These are phyloP conservation scores for Persicaria tinctoria DNA, from an alignment of 148 eudicot species.

Conservation along the genomic window DNA sequence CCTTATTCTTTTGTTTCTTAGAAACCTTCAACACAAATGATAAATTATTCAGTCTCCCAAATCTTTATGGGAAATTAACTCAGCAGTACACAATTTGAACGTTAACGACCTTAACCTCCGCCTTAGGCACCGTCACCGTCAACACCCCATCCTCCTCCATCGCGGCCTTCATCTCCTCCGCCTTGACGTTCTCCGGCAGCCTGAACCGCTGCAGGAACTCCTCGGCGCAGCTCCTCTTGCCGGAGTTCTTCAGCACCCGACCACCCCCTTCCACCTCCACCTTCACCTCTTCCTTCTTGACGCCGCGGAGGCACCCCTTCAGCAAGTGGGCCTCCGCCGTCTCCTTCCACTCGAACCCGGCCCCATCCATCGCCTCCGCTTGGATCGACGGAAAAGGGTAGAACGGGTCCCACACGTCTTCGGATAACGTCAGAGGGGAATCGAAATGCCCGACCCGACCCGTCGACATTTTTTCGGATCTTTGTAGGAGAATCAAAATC, in stretches of 20 bases:
- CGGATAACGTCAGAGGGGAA: neutral
- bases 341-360: constrained; percentile 3
- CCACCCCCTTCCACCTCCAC: constrained; percentile 12
- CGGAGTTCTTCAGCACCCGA: constrained; percentile 3
- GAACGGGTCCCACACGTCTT: constrained; percentile 8
- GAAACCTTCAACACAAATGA: neutral
- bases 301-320: neutral
- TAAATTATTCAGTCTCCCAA: neutral
- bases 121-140: constrained; percentile 11
- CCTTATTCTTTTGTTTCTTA: neutral
- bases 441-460: neutral
- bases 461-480: neutral
- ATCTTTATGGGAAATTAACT: neutral
- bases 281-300: constrained; percentile 9
- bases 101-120: neutral
- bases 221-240: neutral
- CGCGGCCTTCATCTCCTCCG: constrained; percentile 7
- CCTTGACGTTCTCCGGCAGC: constrained; percentile 11
- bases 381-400: constrained; percentile 5
- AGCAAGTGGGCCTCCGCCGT: constrained; percentile 10
- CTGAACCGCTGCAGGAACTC: neutral
- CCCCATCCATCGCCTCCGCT: neutral
- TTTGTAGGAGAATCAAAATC: too few relatives aligned
- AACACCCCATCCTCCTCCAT: constrained; percentile 14
- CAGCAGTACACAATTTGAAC: neutral